Evolutionary conservation across 441 rosid genomes (phyloP).

Genomic region (Mallotus repandus): DNA sequence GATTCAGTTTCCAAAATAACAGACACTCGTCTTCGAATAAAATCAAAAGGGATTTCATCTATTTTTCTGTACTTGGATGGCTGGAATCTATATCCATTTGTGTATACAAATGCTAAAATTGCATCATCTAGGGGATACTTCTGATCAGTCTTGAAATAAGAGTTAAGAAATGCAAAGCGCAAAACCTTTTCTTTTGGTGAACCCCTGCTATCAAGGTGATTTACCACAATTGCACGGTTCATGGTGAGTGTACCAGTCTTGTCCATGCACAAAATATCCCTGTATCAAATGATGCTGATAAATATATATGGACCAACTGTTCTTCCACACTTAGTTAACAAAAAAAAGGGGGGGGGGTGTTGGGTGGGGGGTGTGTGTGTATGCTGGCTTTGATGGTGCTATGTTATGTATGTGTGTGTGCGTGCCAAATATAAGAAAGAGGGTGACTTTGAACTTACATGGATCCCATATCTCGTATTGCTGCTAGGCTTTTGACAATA

Average conservation of each 20-base stretch:
- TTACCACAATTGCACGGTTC: conserved; percentile 57
- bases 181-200: conserved; percentile 48
- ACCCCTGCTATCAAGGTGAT: conserved; percentile 62
- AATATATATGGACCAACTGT: too few species aligned
- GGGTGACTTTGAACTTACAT: conserved; percentile 42
- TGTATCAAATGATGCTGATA: conserved; percentile 14
- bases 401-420: too few species aligned
- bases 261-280: conserved; percentile 72
- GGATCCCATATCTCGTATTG: conserved; percentile 73
- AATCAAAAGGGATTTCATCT: conserved; percentile 72
- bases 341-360: neutral
- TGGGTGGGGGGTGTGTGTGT: too few species aligned
- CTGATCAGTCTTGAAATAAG: conserved; percentile 77
- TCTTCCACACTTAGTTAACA: too few species aligned
- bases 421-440: neutral
- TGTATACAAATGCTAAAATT: conserved; percentile 63
- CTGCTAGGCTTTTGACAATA: conserved; percentile 63
- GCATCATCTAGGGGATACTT: conserved; percentile 80
- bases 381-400: neutral
- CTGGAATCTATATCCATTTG: conserved; percentile 61
- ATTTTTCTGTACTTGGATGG: conserved; percentile 62
- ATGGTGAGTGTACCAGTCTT: conserved; percentile 79
- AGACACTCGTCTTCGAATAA: conserved; percentile 56
- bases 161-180: conserved; percentile 61
- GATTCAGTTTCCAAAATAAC: conserved; percentile 49